A percentile compares a stretch with the other conserved stretches of the same genome.
These are phyloP conservation scores for Amanita rimosa DNA, from an alignment of 768 basidiomycete species.

Conservation along the genomic window DNA sequence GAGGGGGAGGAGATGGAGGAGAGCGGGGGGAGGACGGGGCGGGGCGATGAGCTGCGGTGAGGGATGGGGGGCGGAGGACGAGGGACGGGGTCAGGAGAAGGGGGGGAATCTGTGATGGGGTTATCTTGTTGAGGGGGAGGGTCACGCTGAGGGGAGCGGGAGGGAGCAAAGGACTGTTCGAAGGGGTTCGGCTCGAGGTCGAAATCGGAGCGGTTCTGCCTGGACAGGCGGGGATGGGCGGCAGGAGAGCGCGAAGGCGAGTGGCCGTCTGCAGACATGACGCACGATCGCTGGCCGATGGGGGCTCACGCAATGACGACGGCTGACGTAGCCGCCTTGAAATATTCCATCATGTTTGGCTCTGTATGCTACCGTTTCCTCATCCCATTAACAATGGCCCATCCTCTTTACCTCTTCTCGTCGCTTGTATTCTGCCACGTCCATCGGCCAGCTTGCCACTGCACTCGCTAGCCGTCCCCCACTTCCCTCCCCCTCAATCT, in stretches of 20 bases:
- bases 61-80: constrained; percentile 14
- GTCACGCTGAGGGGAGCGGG: constrained; percentile 18
- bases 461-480: constrained; percentile 54
- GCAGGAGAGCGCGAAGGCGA: constrained; percentile 21
- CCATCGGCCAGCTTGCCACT: constrained; percentile 53
- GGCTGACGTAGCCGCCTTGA: constrained; percentile 37
- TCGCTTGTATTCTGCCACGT: constrained; percentile 42
- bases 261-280: constrained; percentile 29
- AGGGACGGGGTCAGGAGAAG: constrained; percentile 12
- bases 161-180: constrained; percentile 80
- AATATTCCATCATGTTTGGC: constrained; percentile 28
- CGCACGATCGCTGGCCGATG: constrained; percentile 17
- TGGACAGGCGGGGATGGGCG: constrained; percentile 14
- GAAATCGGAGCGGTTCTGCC: constrained; percentile 54
- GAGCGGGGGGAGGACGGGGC: constrained; percentile 75
- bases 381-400: constrained; percentile 20
- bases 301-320: constrained; percentile 35
- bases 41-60: constrained; percentile 31
- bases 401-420: no score
- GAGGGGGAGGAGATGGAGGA: constrained; percentile 67
- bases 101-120: constrained; percentile 14
- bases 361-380: constrained; percentile 28
- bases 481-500: constrained; percentile 43
- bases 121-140: constrained; percentile 20
- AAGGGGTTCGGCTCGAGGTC: constrained; percentile 86